phyloP scores from a whole-genome alignment of 208 protist species.

The Blastocrithidia nonstop region DNA sequence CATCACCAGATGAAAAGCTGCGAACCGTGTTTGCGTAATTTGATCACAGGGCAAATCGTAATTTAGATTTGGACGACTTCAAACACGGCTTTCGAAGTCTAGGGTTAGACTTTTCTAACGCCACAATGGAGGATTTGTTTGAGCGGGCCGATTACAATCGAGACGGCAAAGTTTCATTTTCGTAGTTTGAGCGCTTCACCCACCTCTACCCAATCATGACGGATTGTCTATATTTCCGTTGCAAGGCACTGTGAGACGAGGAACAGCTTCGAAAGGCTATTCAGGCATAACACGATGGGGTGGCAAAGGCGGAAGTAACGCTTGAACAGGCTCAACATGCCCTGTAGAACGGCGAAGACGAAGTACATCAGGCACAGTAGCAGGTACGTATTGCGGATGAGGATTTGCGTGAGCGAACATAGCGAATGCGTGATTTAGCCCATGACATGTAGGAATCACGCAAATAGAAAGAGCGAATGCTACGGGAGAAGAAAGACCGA shows the following conservation, averaged over 20 bases:
- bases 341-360: slow-evolving; percentile 30
- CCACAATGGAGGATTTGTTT: slow-evolving; percentile 84
- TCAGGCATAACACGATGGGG: slow-evolving; percentile 54
- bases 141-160: slow-evolving; percentile 69
- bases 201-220: slow-evolving; percentile 82
- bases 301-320: slow-evolving; percentile 31
- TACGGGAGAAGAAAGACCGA: slow-evolving; percentile 71
- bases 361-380: slow-evolving; percentile 40
- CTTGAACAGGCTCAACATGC: slow-evolving; percentile 41
- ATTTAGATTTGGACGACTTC: slow-evolving; percentile 70
- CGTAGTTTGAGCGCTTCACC: slow-evolving; percentile 84
- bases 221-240: slow-evolving; percentile 83
- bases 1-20: slow-evolving; percentile 76
- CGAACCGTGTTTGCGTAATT: slow-evolving; percentile 80
- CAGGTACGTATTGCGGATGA: slow-evolving; percentile 46
- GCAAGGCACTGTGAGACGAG: slow-evolving; percentile 86
- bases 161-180: slow-evolving; percentile 69
- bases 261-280: slow-evolving; percentile 76
- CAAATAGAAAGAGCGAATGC: slow-evolving; percentile 51
- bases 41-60: slow-evolving; percentile 59
- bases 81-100: slow-evolving; percentile 67
- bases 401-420: slow-evolving; percentile 60
- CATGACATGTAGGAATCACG: slow-evolving; percentile 67
- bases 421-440: slow-evolving; percentile 69
- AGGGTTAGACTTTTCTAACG: slow-evolving; percentile 68